Base-by-base conservation (phyloP, 148 eudicot species). In the Linanthus parryae region DNA sequence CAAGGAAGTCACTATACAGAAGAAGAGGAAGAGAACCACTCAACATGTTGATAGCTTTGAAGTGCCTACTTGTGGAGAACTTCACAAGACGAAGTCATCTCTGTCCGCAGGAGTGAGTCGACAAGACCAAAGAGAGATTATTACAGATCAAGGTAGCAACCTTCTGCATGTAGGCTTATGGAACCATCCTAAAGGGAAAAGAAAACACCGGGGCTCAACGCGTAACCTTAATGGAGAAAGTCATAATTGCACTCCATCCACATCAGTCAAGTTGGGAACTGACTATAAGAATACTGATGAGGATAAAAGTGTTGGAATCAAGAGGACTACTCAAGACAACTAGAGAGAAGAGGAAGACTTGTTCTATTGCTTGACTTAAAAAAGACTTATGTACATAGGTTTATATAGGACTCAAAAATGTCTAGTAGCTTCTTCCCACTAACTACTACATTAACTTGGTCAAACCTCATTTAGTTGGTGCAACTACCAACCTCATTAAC, bases 141-240 rank as follows among this genome's bases (percentile, higher is more conserved):
- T 24, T 63, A 35, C 27, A 17, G 43, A 7, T 58, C 44, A 23
- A 33, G 44, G 22, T 68, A 42, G 19, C 45, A 40, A 59, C 39
- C 56, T 35, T n/a, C 37, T 53, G 27, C 61, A 50, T 44, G 58
- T 63, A 37, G 65, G 67, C 21, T 13, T 13, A 16, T 59, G 75
- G 79, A 64, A 24, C 11, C 70, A 53, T 65, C 70, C 79, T 1
- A 74, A 64, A 65, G 64, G 73, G 64, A 80, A 77, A 74, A 59
- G 86, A 64, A 57, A 52, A 53, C 57, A 54, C 41, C 38, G 43
- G 20, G 26, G 20, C 1, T 29, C 37, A 17, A 47, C 46, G 16
- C 44, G 28, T 23, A 54, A 45, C 40, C 59, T 57, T 56, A 51
- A 52, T n/a, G 50, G 52, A 26, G 38, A 43, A 42, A 48, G 40